Base-by-base conservation (phyloP, 306 rosid genomes). In the Vicia villosa region DNA sequence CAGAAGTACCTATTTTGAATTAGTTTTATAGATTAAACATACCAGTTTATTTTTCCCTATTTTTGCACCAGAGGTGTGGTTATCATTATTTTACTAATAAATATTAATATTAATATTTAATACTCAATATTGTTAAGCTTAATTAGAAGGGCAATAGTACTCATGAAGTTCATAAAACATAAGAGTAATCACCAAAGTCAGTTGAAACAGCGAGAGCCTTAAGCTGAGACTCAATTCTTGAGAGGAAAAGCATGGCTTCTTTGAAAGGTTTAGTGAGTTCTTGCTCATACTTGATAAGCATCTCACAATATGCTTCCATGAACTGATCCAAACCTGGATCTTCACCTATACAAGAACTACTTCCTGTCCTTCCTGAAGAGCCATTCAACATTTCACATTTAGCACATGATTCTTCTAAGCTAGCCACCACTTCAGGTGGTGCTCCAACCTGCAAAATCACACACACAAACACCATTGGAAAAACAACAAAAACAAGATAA, bases 251-350 rank as follows among this genome's bases (percentile, higher is more conserved):
- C 97, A 94, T 85, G 74, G 99, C 97, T 77, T 94, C 99, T 59
- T 85, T 94, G 69, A 94, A 91, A 69, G 99, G 99, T 72, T 94
- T 94, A 0, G 96, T 81, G 58, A 94, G 89, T 68, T 94, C 99
- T 80, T 88, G 96, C 79, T 90, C 99, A 17, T 94, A 94, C 79
- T 94, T 94, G 10, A 79, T 84, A 20, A 94, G 87, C 99, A 94
- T 94, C 89, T 94, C 99, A 74, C 99, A 94, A 43, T 94, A 94
- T 5, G 99, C 99, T 47, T 94, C 99, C 99, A 94, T 94, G 88
- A 94, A 94, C 96, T 90, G 99, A 34, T 94, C 97, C 68, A 94
- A 70, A 0, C 81, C 92, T 34, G 87, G 87, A 76, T 83, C 87
- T 79, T 79, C 87, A 41, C 87, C 84, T 24, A 83, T 49, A 21